A percentile compares a stretch with the other conserved stretches of the same genome.
These are phyloP conservation scores for Tuctoria greenei DNA, from an alignment of 176 grass and related monocot genomes.

Conservation along the genomic window DNA sequence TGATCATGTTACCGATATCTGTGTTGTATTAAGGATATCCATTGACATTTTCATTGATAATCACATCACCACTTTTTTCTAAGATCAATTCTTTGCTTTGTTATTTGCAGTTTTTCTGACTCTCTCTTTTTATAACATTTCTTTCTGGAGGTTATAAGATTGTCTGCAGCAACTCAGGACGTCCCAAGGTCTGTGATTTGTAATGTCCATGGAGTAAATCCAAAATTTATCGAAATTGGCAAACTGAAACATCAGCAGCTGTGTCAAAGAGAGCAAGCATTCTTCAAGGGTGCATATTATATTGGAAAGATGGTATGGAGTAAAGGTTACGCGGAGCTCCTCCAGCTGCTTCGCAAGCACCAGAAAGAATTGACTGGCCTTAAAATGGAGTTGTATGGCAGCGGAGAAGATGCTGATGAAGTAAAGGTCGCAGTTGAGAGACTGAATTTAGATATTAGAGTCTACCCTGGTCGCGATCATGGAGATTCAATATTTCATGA, in stretches of 20 bases:
- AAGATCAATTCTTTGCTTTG: background rate
- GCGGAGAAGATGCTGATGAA: slow-evolving; percentile 79
- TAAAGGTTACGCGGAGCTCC: slow-evolving; percentile 91
- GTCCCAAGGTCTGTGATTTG: slow-evolving; percentile 83
- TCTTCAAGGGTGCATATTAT: slow-evolving; percentile 89
- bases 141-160: slow-evolving; percentile 78
- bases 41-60: background rate
- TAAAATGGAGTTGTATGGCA: slow-evolving; percentile 92
- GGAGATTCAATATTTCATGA: slow-evolving; percentile 89
- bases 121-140: slow-evolving; percentile 12
- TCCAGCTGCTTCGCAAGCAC: slow-evolving; percentile 65
- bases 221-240: slow-evolving; percentile 87
- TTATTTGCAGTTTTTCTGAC: slow-evolving; percentile 15
- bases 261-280: slow-evolving; percentile 51
- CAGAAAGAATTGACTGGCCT: slow-evolving; percentile 66
- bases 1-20: background rate
- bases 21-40: background rate
- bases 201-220: slow-evolving; percentile 97
- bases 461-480: slow-evolving; percentile 84
- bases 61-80: background rate
- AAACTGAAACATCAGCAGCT: slow-evolving; percentile 66
- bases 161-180: slow-evolving; percentile 91
- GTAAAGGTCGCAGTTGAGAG: slow-evolving; percentile 65
- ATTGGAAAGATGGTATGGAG: slow-evolving; percentile 99
- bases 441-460: slow-evolving; percentile 61